These are phyloP conservation scores for Dichomitus squalens DNA, from an alignment of 1,284 basidiomycete genomes.

Conservation along the genomic window DNA sequence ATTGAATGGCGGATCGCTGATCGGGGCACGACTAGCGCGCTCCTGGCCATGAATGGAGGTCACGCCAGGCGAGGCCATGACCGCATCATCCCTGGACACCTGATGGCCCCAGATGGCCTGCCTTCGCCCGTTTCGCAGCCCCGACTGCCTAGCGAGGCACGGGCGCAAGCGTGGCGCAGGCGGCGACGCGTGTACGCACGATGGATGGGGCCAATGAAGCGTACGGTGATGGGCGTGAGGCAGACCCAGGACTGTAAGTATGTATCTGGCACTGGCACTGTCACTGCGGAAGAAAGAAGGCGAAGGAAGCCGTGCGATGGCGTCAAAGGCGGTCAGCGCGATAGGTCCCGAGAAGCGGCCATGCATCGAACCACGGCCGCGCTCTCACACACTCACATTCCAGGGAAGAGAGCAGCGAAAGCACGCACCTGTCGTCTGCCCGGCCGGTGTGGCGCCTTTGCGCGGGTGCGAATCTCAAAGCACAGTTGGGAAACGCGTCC, in stretches of 20 bases:
- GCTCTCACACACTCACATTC: constrained; percentile 20
- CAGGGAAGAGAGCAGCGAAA: constrained; percentile 1
- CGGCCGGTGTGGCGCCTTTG: not conserved
- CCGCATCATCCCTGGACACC: not conserved
- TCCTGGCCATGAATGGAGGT: constrained; percentile 6
- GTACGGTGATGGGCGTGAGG: constrained; percentile 3
- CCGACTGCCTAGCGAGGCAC: not conserved
- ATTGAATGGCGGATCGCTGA: constrained; percentile 7
- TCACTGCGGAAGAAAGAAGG: constrained; percentile 2
- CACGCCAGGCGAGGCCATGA: not conserved
- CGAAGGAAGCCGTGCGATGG: constrained; percentile 8
- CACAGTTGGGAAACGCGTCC: not conserved
- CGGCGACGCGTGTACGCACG: not conserved
- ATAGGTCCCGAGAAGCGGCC: constrained; percentile 23
- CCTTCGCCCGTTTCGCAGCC: not conserved
- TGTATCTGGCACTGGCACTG: too few relatives aligned
- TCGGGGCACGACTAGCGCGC: constrained; percentile 4
- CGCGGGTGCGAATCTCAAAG: not conserved
- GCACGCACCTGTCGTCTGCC: not conserved
- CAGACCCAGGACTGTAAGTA: too few relatives aligned
- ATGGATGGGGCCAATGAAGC: not conserved
- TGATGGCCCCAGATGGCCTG: not conserved
- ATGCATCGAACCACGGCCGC: constrained; percentile 12
- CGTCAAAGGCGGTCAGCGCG: constrained; percentile 18
- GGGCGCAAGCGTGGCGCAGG: not conserved